phyloP scores from a whole-genome alignment of 345 rosid species.

The Sonneratia caseolaris region DNA sequence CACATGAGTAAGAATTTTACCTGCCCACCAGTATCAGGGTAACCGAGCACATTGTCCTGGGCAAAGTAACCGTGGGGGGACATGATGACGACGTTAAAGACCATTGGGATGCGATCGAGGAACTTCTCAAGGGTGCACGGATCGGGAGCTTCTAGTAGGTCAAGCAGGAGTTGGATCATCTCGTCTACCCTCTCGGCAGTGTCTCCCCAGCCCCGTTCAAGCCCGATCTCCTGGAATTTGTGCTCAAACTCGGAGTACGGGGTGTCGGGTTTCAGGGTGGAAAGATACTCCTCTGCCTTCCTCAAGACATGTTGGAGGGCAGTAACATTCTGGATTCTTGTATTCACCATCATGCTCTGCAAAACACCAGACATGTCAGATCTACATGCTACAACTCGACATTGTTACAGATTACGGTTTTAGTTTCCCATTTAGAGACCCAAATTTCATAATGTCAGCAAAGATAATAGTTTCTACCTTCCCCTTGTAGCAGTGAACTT shows the following conservation, averaged over 20 bases:
- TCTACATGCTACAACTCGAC: too few relatives aligned
- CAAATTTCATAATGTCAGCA: not conserved
- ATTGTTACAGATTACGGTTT: not conserved
- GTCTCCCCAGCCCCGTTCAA: slow-evolving; percentile 96
- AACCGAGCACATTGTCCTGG: slow-evolving; percentile 90
- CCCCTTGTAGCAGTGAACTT: slow-evolving; percentile 65
- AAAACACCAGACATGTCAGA: slow-evolving; percentile 8
- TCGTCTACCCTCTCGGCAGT: slow-evolving; percentile 67
- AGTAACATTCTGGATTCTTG: slow-evolving; percentile 53
- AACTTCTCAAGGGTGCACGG: slow-evolving; percentile 92
- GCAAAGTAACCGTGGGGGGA: slow-evolving; percentile 96
- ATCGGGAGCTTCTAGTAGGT: slow-evolving; percentile 96
- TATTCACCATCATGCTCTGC: slow-evolving; percentile 79
- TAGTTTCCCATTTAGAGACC: not conserved
- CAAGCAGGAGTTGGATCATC: slow-evolving; percentile 84
- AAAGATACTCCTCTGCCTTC: slow-evolving; percentile 81
- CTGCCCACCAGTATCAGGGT: slow-evolving; percentile 99
- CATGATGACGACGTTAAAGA: slow-evolving; percentile 83
- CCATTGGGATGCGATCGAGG: slow-evolving; percentile 86
- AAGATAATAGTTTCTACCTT: slow-evolving; percentile 32
- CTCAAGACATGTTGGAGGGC: slow-evolving; percentile 61
- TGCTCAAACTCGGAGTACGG: slow-evolving; percentile 51
- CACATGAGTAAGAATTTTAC: slow-evolving; percentile 19
- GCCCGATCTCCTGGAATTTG: slow-evolving; percentile 85
- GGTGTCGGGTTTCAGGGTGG: slow-evolving; percentile 38